Evolutionary conservation across 2,329 filamentous ascomycete genomes (phyloP), one percentile per base, ranked within the genome.

Genomic region (Calonectria pteridis): DNA sequence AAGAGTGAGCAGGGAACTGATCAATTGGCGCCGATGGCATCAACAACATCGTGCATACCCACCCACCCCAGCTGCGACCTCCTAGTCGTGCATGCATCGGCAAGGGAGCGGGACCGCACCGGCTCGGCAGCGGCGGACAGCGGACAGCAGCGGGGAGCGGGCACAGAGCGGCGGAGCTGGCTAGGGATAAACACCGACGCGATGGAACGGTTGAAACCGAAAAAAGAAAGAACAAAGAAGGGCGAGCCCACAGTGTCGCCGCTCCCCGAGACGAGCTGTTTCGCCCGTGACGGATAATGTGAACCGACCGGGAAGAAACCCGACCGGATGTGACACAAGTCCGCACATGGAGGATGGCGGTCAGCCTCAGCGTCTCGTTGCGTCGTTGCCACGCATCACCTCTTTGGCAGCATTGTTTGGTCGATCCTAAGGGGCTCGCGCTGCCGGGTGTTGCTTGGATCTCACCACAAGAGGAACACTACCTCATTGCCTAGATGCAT

Each of bases 271-370:
- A n/a, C 53, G 53, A 59, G 53, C 16, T 26, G 53, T 37, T 31
- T 64, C 58, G 29, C 62, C 46, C 62, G 31, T 50, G 49, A 65
- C 66, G 65, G 70, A 28, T 40, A 26, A 51, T 46, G 69, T 31
- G 51, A 46, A 66, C 62, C 49, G 70, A 43, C 70, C 70, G 70
- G 65, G 49, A 72, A 72, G 70, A 72, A 72, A 64, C 31, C 70
- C 65, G 70, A 72, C 65, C 62, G 26, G 53, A 67, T 63, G 69
- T 29, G 64, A 72, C 53, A 28, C 50, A 46, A 29, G n/a, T 6
- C 64, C 46, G 51, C 26, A 31, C 43, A 69, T 46, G 18, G 59
- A 35, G 40, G 59, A 63, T 67, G 46, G 67, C 67, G 67, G 67
- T 69, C 67, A 69, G 59, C 35, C 59, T 46, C 59, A 29, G 66